Base-by-base conservation (phyloP, 305 asterid genomes). In the Fraxinus ornus region DNA sequence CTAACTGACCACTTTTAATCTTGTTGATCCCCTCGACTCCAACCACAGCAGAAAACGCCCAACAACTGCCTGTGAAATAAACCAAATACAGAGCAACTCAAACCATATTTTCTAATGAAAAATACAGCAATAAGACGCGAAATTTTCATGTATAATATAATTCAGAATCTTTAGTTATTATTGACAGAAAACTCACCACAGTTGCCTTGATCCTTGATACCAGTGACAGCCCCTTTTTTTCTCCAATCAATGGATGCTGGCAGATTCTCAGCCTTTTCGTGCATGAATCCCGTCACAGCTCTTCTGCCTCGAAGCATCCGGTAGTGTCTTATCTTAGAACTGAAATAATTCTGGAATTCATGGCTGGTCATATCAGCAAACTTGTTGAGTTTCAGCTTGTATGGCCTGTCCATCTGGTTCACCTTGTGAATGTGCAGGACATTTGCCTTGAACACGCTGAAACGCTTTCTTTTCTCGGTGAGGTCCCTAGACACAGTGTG, bases 1-100 rank as follows among this genome's bases (percentile, higher is more conserved):
- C 89, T 15, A 95, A 84, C 1, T 85, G 60, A 0, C 97, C 94
- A 0, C 96, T 93, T 81, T 85, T 95, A 37, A 93, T 87, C 84
- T 91, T 90, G 83, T 94, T 93, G 80, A 94, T 94, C 81, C 99
- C 98, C 80, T 94, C 99, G n/a, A 93, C 93, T 79, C 97, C 98
- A 79, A 91, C 98, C 39, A 94, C 92, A 24, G 97, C 86, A 7
- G 97, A 95, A 84, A 95, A 95, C 0, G 99, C 98, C 99, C 99
- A 95, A 70, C 97, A 94, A 80, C 98, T 94, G 32, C 99, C 99
- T 93, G 86, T n/a, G 30, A 47, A 79, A 30, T 62, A 28, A 39
- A n/a, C 70, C 79, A 83, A 47, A 82, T 37, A 5, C 10, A 68
- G 75, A 26, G 10, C n/a, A 24, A 64, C 15, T 64, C 21, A 28